Evolutionary conservation across 139 green algal species (phyloP).

Genomic region (Volvox reticuliferus): DNA sequence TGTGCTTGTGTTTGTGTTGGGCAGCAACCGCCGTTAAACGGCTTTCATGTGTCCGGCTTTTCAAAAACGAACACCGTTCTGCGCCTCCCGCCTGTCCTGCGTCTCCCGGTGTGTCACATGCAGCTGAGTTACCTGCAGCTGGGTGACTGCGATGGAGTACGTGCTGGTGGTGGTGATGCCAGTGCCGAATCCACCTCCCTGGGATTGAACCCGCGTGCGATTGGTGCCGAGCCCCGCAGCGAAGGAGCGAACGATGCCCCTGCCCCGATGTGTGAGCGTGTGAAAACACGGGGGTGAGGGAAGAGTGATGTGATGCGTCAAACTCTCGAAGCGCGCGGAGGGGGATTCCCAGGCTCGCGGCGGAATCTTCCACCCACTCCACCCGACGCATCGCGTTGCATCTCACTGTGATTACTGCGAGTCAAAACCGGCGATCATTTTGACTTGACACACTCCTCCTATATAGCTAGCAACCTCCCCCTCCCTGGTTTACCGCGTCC

Average conservation of each 20-base stretch:
- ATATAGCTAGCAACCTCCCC: no score
- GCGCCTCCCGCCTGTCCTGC: no score
- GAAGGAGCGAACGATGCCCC: background rate
- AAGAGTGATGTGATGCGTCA: background rate
- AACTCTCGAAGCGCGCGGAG: background rate
- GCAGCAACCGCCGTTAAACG: no score
- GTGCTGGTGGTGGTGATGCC: background rate
- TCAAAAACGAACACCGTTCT: no score
- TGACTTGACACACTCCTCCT: no score
- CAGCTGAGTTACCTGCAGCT: conserved; percentile 28
- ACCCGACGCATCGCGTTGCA: background rate
- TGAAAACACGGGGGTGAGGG: background rate
- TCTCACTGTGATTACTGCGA: no score
- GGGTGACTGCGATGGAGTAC: background rate
- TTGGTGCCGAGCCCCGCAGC: background rate
- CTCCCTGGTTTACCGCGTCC: conserved; percentile 16
- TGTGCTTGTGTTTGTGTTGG: no score
- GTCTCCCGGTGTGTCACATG: no score
- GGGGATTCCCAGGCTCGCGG: no score
- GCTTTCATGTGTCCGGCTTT: no score
- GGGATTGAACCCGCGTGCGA: background rate
- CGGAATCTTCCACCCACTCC: background rate
- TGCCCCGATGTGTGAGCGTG: background rate
- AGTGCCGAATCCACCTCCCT: conserved; percentile 17
- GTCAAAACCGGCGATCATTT: no score